Evolutionary conservation across 225 moss, liverwort and hornwort species (phyloP), one percentile per base, ranked within the genome.

Genomic region (Polytrichum formosum): DNA sequence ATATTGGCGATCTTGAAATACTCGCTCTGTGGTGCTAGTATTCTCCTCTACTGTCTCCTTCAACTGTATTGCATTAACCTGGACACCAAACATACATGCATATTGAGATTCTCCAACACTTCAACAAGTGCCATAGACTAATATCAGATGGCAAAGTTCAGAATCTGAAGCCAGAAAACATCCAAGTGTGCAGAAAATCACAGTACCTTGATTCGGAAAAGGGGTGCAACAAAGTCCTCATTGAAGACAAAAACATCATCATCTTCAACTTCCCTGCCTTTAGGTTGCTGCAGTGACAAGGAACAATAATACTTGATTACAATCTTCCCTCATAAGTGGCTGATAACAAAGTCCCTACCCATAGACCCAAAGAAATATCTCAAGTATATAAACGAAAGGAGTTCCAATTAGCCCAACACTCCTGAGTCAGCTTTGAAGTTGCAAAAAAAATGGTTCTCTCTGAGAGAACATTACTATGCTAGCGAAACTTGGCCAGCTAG

Each of bases 1-100:
- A 78, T 93, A 96, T 75, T 97, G 96, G 63, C 96, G 87, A 67
- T 97, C 96, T 82, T 97, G 96, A 64, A 97, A 97, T 54, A 97
- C 96, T 85, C 96, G 88, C 82, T 97, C 96, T 22, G 96, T 97
- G 19, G 96, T 97, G 78, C 92, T 93, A 26, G 93, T 92, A 31
- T 97, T 97, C 63, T 97, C 96, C 79, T 97, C 96, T 22, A 97
- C 90, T 67, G 96, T 97, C 80, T 97, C 96, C 80, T 97, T 97
- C 77, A 97, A 74, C 70, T 97, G 96, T 68, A 97, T 97, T 26
- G 96, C 96, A 79, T 97, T 97, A 23, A 97, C 93, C 96, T 97
- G 74, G 66, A 16, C n/a, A 64, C 63, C 54, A 72, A 17, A 64
- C 54, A 67, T 25, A 28, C 59, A 9, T 59, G 59, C 59, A 59